Evolutionary conservation across 345 rosid species (phyloP).

Genomic region (Passiflora organensis): DNA sequence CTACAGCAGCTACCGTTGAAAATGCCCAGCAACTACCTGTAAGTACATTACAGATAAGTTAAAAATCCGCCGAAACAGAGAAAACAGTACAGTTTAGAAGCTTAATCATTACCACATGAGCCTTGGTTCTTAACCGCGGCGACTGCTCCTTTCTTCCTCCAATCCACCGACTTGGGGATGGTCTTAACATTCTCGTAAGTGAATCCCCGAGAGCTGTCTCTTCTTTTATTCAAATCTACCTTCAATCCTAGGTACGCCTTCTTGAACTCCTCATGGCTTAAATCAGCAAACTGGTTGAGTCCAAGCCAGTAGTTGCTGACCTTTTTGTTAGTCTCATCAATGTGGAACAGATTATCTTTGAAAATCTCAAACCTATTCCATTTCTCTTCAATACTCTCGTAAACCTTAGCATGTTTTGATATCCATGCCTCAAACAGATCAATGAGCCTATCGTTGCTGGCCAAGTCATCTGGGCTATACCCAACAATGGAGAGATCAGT

Average conservation of each 20-base stretch:
- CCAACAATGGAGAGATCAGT: conserved; percentile 75
- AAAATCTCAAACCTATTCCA: conserved; percentile 60
- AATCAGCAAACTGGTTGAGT: conserved; percentile 68
- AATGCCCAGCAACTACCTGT: conserved; percentile 78
- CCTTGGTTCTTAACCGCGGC: conserved; percentile 78
- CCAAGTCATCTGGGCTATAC: conserved; percentile 53
- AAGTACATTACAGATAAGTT: no score
- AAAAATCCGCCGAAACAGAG: no score
- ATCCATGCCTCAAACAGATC: conserved; percentile 75
- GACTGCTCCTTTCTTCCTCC: conserved; percentile 81
- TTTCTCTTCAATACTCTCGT: conserved; percentile 58
- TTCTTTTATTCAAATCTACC: conserved; percentile 18
- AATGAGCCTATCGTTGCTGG: conserved; percentile 47
- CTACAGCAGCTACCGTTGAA: conserved; percentile 60
- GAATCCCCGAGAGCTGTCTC: conserved; percentile 28
- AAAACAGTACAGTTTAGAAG: no score
- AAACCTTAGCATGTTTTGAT: conserved; percentile 56
- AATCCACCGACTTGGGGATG: conserved; percentile 63
- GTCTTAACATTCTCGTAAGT: conserved; percentile 32
- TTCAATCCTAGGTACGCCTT: conserved; percentile 50
- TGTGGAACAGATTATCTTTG: conserved; percentile 68
- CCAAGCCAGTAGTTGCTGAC: conserved; percentile 66
- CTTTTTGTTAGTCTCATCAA: conserved; percentile 63
- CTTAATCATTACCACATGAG: no score
- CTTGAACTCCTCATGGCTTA: conserved; percentile 78